phyloP scores from a whole-genome alignment of 2,329 filamentous ascomycete species.

The Aspergillus pseudoterreus region DNA sequence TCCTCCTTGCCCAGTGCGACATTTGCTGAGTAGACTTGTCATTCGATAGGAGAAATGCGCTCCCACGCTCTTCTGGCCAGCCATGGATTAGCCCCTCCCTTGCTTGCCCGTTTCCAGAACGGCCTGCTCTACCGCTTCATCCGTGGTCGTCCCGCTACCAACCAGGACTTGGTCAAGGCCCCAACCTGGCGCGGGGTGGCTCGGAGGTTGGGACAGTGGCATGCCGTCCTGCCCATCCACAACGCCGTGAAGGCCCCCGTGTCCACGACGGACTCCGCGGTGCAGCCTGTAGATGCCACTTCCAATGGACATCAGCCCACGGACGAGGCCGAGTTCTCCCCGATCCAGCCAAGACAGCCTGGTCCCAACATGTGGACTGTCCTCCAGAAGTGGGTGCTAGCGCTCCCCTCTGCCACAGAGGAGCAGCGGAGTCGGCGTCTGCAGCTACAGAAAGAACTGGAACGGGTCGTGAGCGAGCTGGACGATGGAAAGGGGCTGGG shows the following conservation, averaged over 20 bases:
- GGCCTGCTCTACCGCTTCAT: constrained; percentile 94
- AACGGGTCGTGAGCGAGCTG: constrained; percentile 65
- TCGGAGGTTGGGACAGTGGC: constrained; percentile 84
- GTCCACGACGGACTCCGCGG: constrained; percentile 16
- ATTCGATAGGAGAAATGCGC: constrained; percentile 53
- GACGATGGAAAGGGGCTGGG: constrained; percentile 75
- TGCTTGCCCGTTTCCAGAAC: constrained; percentile 91
- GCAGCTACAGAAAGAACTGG: constrained; percentile 69
- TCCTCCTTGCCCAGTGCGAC: constrained; percentile 30
- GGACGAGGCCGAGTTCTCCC: constrained; percentile 13
- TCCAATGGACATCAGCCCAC: constrained; percentile 8
- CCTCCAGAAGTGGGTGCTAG: constrained; percentile 92
- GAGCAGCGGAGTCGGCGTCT: constrained; percentile 65
- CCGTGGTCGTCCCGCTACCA: constrained; percentile 72
- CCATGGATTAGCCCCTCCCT: constrained; percentile 75
- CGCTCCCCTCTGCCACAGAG: constrained; percentile 70
- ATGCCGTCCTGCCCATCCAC: constrained; percentile 64
- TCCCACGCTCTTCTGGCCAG: constrained; percentile 83
- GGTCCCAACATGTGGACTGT: constrained; percentile 91
- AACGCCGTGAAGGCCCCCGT: constrained; percentile 35
- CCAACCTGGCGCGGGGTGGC: constrained; percentile 81
- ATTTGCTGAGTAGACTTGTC: constrained; percentile 29
- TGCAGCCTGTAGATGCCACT: constrained; percentile 18
- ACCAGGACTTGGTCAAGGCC: constrained; percentile 72
- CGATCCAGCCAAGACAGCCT: constrained; percentile 62